Evolutionary conservation across 331 rosid species (phyloP).

Genomic region (Erythrophleum ivorense): DNA sequence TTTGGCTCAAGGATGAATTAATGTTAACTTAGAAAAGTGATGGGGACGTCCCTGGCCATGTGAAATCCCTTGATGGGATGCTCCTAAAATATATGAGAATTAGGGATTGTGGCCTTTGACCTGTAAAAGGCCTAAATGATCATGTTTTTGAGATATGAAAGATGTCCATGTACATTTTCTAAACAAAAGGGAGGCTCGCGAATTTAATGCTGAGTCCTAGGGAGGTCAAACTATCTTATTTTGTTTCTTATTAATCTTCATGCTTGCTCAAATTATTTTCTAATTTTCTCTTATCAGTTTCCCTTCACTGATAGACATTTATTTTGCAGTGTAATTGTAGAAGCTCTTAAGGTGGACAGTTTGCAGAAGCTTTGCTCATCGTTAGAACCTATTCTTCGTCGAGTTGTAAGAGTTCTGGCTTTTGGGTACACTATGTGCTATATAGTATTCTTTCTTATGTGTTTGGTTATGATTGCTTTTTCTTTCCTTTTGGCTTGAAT

Average conservation of each 20-base stretch:
- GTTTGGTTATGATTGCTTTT: not conserved
- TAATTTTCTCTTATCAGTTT: slow-evolving; percentile 1
- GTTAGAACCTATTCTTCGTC: slow-evolving; percentile 85
- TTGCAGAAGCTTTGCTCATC: slow-evolving; percentile 89
- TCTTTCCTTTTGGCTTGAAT: not conserved
- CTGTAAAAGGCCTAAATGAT: not conserved
- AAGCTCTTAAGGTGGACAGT: slow-evolving; percentile 86
- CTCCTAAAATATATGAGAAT: not conserved
- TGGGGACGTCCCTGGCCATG: not conserved
- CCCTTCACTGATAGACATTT: slow-evolving; percentile 21
- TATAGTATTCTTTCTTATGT: slow-evolving; percentile 8
- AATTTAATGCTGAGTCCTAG: not conserved
- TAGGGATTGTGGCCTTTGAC: not conserved
- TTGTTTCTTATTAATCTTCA: not conserved
- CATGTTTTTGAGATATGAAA: not conserved
- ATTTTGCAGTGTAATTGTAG: slow-evolving; percentile 81
- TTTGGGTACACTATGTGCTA: slow-evolving; percentile 37
- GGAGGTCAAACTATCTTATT: not conserved
- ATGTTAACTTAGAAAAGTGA: not conserved
- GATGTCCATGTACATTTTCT: not conserved
- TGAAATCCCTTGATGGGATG: not conserved
- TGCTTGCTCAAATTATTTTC: not conserved
- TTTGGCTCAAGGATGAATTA: not conserved
- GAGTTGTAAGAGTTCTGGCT: slow-evolving; percentile 69
- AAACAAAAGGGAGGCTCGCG: not conserved